Evolutionary conservation across 306 rosid genomes (phyloP).

Genomic region (Citrullus amarus): DNA sequence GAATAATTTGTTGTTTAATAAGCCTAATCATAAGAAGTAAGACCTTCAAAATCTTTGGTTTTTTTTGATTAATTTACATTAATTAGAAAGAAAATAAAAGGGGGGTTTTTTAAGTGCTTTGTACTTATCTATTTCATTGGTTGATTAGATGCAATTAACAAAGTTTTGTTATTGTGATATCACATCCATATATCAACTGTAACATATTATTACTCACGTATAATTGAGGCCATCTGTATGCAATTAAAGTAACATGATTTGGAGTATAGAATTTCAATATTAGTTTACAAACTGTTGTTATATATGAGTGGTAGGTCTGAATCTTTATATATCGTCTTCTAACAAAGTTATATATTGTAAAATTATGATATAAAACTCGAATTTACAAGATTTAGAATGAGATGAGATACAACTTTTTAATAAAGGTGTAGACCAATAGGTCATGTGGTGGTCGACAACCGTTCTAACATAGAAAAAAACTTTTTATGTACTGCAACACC

Average conservation of each 20-base stretch:
- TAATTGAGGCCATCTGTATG: conserved; percentile 1
- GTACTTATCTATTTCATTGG: neutral
- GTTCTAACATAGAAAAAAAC: too few relatives aligned
- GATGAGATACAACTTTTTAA: neutral
- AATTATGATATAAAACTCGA: too few relatives aligned
- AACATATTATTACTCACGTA: neutral
- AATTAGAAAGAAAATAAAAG: neutral
- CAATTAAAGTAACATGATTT: neutral
- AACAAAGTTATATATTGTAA: too few relatives aligned
- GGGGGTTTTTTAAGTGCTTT: neutral
- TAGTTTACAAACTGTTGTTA: too few relatives aligned
- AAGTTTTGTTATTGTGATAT: neutral
- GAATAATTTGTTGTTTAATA: neutral
- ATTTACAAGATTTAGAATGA: too few relatives aligned
- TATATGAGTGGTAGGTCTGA: too few relatives aligned
- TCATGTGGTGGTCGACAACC: neutral
- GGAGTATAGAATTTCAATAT: neutral
- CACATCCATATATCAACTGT: neutral
- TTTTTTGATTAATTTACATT: neutral
- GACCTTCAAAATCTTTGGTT: neutral
- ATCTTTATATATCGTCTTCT: too few relatives aligned
- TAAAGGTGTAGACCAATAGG: neutral
- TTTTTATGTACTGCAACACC: too few relatives aligned
- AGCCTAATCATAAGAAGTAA: neutral
- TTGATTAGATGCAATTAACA: neutral